phyloP scores from a whole-genome alignment of 1,284 basidiomycete species.

The Leccinum holopus region DNA sequence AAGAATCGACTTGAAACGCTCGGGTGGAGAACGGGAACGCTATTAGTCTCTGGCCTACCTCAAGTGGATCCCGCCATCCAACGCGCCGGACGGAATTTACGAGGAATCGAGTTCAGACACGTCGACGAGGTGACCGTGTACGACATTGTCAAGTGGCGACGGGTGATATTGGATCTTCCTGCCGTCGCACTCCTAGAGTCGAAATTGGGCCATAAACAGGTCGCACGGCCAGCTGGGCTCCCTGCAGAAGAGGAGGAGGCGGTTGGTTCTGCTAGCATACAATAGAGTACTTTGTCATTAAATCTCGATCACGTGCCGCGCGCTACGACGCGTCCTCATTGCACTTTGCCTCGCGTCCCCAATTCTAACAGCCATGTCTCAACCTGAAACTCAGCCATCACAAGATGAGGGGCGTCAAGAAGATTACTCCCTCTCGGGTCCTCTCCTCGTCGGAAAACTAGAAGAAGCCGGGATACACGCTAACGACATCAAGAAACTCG shows the following conservation, averaged over 20 bases:
- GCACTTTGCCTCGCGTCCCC: background rate
- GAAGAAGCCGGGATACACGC: constrained; percentile 89
- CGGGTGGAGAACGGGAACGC: constrained; percentile 60
- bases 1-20: constrained; percentile 56
- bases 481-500: constrained; percentile 94
- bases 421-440: constrained; percentile 66
- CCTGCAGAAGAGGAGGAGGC: constrained; percentile 12
- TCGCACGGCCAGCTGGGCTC: constrained; percentile 3
- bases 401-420: constrained; percentile 53
- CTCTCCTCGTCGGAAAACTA: constrained; percentile 80
- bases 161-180: constrained; percentile 66
- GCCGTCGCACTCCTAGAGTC: constrained; percentile 71
- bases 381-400: constrained; percentile 43
- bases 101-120: constrained; percentile 58
- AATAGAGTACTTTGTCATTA: background rate
- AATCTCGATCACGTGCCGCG: constrained; percentile 11
- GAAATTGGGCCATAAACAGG: constrained; percentile 40
- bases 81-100: constrained; percentile 63
- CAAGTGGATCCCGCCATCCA: constrained; percentile 53
- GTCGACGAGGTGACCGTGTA: constrained; percentile 74
- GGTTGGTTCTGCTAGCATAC: background rate
- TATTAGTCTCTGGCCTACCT: constrained; percentile 71
- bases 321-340: constrained; percentile 27
- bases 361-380: constrained; percentile 44
- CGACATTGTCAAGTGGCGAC: constrained; percentile 74